phyloP scores from a whole-genome alignment of 2,329 filamentous ascomycete genomes.

The Keithomyces neogunnii region DNA sequence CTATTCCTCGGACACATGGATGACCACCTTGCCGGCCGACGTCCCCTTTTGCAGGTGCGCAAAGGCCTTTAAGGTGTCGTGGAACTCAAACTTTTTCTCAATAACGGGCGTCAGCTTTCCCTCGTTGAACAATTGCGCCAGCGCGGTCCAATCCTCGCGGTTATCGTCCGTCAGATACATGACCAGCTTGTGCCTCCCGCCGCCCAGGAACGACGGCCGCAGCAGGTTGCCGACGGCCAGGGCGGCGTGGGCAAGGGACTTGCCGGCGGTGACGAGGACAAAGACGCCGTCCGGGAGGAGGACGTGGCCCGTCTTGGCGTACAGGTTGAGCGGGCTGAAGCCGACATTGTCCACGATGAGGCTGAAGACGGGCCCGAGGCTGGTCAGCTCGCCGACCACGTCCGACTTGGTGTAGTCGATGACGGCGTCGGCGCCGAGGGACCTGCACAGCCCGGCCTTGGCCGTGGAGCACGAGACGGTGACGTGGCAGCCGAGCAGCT shows the following conservation, averaged over 20 bases:
- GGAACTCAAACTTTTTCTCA: conserved; percentile 47
- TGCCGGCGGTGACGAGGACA: conserved; percentile 38
- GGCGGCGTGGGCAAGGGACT: conserved; percentile 16
- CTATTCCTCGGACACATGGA: conserved; percentile 7
- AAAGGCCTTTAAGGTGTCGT: conserved; percentile 48
- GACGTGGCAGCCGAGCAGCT: conserved; percentile 51
- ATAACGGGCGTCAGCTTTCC: conserved; percentile 49
- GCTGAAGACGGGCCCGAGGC: conserved; percentile 37
- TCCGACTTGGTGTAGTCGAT: conserved; percentile 50
- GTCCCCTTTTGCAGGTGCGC: conserved; percentile 49
- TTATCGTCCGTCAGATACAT: conserved; percentile 31
- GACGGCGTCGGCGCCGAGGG: conserved; percentile 55
- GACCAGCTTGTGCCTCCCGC: conserved; percentile 32
- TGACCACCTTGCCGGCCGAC: conserved; percentile 42
- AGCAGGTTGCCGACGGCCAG: conserved; percentile 17
- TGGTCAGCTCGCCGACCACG: conserved; percentile 36
- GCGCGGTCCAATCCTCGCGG: conserved; percentile 35
- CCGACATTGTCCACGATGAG: conserved; percentile 54
- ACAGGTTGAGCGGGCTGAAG: conserved; percentile 38
- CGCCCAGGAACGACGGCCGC: conserved; percentile 27
- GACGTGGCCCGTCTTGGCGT: conserved; percentile 41
- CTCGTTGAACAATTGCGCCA: conserved; percentile 47
- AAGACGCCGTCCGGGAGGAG: conserved; percentile 39
- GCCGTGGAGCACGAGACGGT: conserved; percentile 50
- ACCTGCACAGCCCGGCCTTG: conserved; percentile 49